Evolutionary conservation across 116 monocot genomes (phyloP), one percentile per base, ranked within the genome.

Genomic region (Phalaenopsis hybrid): DNA sequence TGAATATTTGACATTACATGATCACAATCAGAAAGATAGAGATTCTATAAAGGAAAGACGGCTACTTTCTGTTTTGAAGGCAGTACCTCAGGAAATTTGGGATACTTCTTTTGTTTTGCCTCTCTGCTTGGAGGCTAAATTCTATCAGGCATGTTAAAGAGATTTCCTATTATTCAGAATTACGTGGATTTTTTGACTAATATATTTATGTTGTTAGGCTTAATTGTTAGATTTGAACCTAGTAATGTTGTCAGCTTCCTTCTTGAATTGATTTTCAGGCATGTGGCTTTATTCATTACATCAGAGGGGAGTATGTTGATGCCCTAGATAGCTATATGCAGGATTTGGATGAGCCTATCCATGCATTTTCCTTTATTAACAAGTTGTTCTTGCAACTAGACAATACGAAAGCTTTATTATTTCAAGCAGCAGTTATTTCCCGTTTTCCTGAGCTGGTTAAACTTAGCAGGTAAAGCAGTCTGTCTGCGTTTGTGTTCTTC

Each of bases 301-400:
- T 82, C 77, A 90, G 80, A 78, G 83, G 87, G 4, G 81, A 92
- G 51, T 85, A 88, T 87, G 52, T 92, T 82, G 77, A 88, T 75
- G 93, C 98, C 82, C 78, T 98, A 69, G 95, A 98, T 87, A 85
- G 95, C 83, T 98, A 93, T 83, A 92, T 95, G 95, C 92, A 90
- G 83, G 98, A 98, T 74, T 33, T 81, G 6, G 76, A 88, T 81
- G 98, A 98, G 79, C 91, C 93, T 81, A 76, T 88, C 21, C 86
- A 93, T 90, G 85, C 95, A 55, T 98, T 98, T 85, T 84, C 90
- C 81, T 98, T 93, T 75, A 91, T 98, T 37, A 79, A 92, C 80
- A 90, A 88, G 33, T 90, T 87, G 84, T 49, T 98, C 45, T 69
- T 79, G 63, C 83, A 88, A 68, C 84, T 91, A 57, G 74, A 83